Evolutionary conservation across 2,329 filamentous ascomycete species (phyloP).

Genomic region (Apiospora saccharicola): DNA sequence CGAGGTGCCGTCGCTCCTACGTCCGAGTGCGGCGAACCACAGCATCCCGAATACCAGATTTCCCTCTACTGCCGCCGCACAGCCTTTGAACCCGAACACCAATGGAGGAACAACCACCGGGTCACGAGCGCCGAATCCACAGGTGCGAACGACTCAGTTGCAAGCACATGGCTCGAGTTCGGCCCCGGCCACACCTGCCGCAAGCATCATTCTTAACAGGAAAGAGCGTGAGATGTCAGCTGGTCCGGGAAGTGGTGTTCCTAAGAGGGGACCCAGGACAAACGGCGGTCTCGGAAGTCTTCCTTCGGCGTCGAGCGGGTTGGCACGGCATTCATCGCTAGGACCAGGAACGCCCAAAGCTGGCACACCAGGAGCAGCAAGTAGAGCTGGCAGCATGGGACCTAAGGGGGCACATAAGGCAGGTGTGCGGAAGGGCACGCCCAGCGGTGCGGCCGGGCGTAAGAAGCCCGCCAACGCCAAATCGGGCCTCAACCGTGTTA

Average conservation of each 20-base stretch:
- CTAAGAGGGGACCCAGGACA: constrained; percentile 61
- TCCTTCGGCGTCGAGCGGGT: constrained; percentile 61
- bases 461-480: constrained; percentile 53
- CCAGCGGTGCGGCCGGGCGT: constrained; percentile 38
- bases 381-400: constrained; percentile 65
- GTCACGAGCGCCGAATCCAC: constrained; percentile 52
- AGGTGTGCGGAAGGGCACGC: constrained; percentile 54
- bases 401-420: constrained; percentile 58
- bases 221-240: constrained; percentile 65
- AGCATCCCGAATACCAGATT: constrained; percentile 52
- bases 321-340: constrained; percentile 69
- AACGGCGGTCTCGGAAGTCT: constrained; percentile 56
- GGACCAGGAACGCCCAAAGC: constrained; percentile 69
- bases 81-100: constrained; percentile 42
- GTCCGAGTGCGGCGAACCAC: constrained; percentile 63
- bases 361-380: constrained; percentile 44
- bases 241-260: constrained; percentile 56
- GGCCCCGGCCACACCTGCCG: constrained; percentile 66
- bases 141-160: constrained; percentile 58
- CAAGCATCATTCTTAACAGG: constrained; percentile 65
- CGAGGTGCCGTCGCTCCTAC: constrained; percentile 68
- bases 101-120: constrained; percentile 51
- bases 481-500: constrained; percentile 69
- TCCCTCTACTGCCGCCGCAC: constrained; percentile 39
- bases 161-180: constrained; percentile 60